Percentiles rank a stretch among this genome's conserved stretches.
These are phyloP conservation scores for Trichocladium antarcticum DNA, from an alignment of 495 filamentous ascomycete species.

Conservation along the genomic window DNA sequence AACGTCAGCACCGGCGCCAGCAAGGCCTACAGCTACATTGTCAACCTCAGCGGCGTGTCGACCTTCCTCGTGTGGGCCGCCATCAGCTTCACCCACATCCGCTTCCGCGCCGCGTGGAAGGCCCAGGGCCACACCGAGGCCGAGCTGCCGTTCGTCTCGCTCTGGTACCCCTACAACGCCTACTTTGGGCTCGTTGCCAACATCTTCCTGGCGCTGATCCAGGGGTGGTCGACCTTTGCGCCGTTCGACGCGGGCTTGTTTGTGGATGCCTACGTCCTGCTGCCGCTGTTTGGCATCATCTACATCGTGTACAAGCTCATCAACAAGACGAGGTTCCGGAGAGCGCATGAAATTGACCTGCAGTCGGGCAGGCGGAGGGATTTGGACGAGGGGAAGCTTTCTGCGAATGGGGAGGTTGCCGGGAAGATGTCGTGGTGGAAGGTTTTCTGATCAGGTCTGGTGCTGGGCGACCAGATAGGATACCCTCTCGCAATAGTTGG, in stretches of 20 bases:
- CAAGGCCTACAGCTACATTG: slow-evolving; percentile 42
- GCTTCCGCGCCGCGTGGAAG: slow-evolving; percentile 48
- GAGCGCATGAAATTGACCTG: slow-evolving; percentile 48
- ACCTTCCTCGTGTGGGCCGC: slow-evolving; percentile 59
- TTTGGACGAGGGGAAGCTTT: slow-evolving; percentile 28
- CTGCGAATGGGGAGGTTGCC: slow-evolving; percentile 6
- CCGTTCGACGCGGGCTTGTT: slow-evolving; percentile 51
- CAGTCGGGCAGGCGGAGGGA: slow-evolving; percentile 46
- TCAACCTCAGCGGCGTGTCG: slow-evolving; percentile 43
- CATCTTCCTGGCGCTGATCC: slow-evolving; percentile 53
- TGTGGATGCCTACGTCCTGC: slow-evolving; percentile 55
- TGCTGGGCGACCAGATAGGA: no score
- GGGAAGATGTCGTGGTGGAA: slow-evolving; percentile 20
- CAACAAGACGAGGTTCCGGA: slow-evolving; percentile 45
- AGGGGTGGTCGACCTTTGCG: slow-evolving; percentile 44
- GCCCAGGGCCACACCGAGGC: slow-evolving; percentile 44
- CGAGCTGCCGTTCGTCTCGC: slow-evolving; percentile 47
- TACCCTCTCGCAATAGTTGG: neutral
- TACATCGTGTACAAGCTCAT: slow-evolving; percentile 47
- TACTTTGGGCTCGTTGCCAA: slow-evolving; percentile 51
- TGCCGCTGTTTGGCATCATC: slow-evolving; percentile 54
- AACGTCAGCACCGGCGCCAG: slow-evolving; percentile 49
- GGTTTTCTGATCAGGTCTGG: no score
- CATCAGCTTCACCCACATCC: slow-evolving; percentile 57
- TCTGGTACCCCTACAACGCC: slow-evolving; percentile 52